These are phyloP conservation scores for Zostera marina DNA, from an alignment of 116 monocot species.

Conservation along the genomic window DNA sequence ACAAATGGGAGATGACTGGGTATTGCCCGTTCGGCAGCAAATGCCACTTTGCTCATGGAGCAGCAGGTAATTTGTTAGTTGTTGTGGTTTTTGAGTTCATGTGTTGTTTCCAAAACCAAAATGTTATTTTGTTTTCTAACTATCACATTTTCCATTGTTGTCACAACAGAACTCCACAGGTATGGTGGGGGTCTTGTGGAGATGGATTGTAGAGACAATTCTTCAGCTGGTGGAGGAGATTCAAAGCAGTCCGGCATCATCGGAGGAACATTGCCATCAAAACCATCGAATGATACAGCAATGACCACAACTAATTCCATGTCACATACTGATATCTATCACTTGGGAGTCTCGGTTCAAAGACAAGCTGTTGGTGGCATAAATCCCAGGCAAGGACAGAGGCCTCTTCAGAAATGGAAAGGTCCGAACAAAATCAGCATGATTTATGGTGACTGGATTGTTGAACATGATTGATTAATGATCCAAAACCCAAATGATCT, in stretches of 20 bases:
- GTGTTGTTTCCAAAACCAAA: too few species aligned
- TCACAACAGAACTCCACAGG: constrained; percentile 12
- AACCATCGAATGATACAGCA: constrained; percentile 22
- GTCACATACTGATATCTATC: constrained; percentile 51
- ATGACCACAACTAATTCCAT: constrained; percentile 18
- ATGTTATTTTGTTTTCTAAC: background rate
- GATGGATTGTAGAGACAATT: constrained; percentile 30
- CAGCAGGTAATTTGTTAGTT: constrained; percentile 40
- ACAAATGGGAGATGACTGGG: constrained; percentile 99
- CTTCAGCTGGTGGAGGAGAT: constrained; percentile 29
- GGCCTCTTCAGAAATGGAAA: constrained; percentile 67
- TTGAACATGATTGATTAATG: constrained; percentile 14
- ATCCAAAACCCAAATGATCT: too few species aligned
- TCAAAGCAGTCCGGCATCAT: constrained; percentile 22
- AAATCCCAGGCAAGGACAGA: constrained; percentile 46
- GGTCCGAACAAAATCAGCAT: constrained; percentile 83
- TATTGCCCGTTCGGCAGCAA: constrained; percentile 98
- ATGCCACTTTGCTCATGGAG: constrained; percentile 98
- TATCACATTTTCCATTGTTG: background rate
- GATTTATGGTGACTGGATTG: constrained; percentile 97
- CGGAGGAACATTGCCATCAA: constrained; percentile 7
- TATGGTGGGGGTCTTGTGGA: constrained; percentile 80
- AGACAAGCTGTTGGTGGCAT: constrained; percentile 26
- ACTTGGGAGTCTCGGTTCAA: constrained; percentile 50
- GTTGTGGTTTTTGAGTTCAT: too few species aligned